A percentile compares a stretch with the other conserved stretches of the same genome.
Conservation (phyloP, 768 basidiomycete species). For the Lyophyllum atratum region DNA sequence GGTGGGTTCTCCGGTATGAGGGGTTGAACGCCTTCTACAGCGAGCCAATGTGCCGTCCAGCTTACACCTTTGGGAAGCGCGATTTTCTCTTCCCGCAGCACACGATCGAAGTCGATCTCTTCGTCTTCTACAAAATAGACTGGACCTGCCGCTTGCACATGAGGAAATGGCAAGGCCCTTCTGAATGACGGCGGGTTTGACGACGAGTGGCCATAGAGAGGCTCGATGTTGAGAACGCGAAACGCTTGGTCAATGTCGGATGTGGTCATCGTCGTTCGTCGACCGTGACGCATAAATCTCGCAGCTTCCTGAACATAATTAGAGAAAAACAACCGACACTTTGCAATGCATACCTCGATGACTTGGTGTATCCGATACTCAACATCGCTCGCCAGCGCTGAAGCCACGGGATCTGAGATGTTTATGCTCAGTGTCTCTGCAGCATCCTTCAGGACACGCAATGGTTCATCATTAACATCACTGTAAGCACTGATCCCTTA, state of each 20-base stretch:
- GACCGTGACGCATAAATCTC: constrained; percentile 94
- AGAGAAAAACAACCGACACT: neutral
- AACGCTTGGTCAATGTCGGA: constrained; percentile 93
- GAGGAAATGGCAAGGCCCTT: constrained; percentile 54
- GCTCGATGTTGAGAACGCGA: constrained; percentile 94
- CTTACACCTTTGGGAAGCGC: constrained; percentile 76
- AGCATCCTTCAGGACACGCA: constrained; percentile 62
- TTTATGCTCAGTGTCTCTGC: constrained; percentile 86
- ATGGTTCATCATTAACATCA: neutral
- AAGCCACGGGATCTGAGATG: constrained; percentile 80
- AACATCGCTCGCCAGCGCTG: constrained; percentile 90
- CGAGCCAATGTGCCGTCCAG: constrained; percentile 97
- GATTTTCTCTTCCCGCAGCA: constrained; percentile 85
- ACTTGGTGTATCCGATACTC: constrained; percentile 97
- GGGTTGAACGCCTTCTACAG: constrained; percentile 91
- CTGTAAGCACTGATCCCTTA: constrained; percentile 24
- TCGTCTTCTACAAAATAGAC: constrained; percentile 97
- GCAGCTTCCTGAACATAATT: constrained; percentile 75
- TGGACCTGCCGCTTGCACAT: constrained; percentile 56
- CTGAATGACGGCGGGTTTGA: constrained; percentile 65
- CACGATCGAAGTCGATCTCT: constrained; percentile 94
- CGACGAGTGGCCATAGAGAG: constrained; percentile 83
- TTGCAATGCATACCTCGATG: constrained; percentile 65
- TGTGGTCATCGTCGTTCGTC: constrained; percentile 86
- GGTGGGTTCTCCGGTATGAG: constrained; percentile 23